These are phyloP conservation scores for Didymosphaeria variabile DNA, from an alignment of 2,329 filamentous ascomycete genomes.

Conservation along the genomic window DNA sequence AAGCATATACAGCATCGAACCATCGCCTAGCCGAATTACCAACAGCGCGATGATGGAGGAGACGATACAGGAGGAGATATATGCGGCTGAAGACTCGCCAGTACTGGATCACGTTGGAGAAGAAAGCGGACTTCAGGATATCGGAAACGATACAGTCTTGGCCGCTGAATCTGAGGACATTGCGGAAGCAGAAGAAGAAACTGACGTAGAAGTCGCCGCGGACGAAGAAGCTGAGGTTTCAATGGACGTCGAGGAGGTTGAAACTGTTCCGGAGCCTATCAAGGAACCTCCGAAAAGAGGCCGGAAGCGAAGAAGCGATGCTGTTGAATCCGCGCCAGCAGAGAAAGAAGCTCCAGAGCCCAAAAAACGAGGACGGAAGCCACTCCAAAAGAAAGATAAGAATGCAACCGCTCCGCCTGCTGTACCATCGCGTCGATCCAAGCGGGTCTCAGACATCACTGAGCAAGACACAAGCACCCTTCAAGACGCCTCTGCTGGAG, in stretches of 20 bases:
- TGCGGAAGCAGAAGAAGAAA: constrained; percentile 17
- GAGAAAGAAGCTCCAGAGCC: constrained; percentile 27
- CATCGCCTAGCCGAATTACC: constrained; percentile 38
- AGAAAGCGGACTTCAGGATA: constrained; percentile 39
- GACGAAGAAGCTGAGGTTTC: constrained; percentile 26
- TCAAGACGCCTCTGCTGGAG: constrained; percentile 33
- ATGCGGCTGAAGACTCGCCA: constrained; percentile 34
- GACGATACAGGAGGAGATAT: constrained; percentile 44
- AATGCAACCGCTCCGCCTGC: constrained; percentile 27
- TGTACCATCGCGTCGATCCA: constrained; percentile 34
- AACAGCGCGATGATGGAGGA: constrained; percentile 41
- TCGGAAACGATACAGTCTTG: constrained; percentile 40
- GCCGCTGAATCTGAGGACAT: constrained; percentile 27
- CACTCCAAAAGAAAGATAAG: constrained; percentile 30
- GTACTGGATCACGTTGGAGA: constrained; percentile 32
- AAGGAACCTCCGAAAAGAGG: constrained; percentile 37
- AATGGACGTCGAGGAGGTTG: constrained; percentile 39
- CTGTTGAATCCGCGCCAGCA: constrained; percentile 25
- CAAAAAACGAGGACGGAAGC: constrained; percentile 26
- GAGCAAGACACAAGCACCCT: constrained; percentile 37
- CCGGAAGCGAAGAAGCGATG: constrained; percentile 43
- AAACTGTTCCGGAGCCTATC: constrained; percentile 34
- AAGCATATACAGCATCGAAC: constrained; percentile 45
- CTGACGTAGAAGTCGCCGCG: constrained; percentile 28
- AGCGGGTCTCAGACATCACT: constrained; percentile 39